Base-by-base conservation (phyloP, 768 basidiomycete genomes). In the Termitomyces sp. region DNA sequence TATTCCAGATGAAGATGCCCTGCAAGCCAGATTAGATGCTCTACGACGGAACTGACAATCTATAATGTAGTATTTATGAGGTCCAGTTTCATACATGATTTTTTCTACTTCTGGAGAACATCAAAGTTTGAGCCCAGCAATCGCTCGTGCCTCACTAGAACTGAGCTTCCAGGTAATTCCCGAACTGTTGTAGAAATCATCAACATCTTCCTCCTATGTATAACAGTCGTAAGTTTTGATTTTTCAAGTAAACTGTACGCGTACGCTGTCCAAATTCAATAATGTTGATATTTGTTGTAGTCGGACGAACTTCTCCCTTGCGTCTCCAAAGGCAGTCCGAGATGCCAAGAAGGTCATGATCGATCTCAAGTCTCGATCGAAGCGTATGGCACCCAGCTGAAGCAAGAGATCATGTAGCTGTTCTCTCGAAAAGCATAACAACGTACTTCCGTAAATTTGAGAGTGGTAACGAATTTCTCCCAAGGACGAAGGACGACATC, bases 381-480 rank as follows among this genome's bases (percentile, higher is more conserved):
- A 95, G 16, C 95, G 88, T 60, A 99, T 89, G 4, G 95, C 96
- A 27, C 97, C 97, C 59, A 98, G 82, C 95, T 98, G 64, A 16
- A 55, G 18, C 48, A 51, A 7, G 24, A 56, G 33, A 22, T 2
- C 55, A 20, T 56, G 60, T 47, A 48, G 52, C 44, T 20, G 20
- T 51, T 45, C 24, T 15, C n/a, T 34, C 47, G 42, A 24, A 15
- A 49, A 16, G 12, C 46, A n/a, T 47, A 31, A 27, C 5, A 15
- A 59, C 82, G 30, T 64, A 89, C 95, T 81, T 98, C 96, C 12
- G 91, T 91, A 69, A 91, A 98, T 72, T 83, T 88, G 67, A 96
- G 79, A 0, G 84, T 80, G 65, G 87, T 78, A 22, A 95, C 77
- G 64, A 87, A 83, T 70, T 92, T 96, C 74, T 99, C 97, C 95